A percentile compares a stretch with the other conserved stretches of the same genome.
These are phyloP conservation scores for Clavulina sp. DNA, from an alignment of 768 basidiomycete genomes.

Conservation along the genomic window DNA sequence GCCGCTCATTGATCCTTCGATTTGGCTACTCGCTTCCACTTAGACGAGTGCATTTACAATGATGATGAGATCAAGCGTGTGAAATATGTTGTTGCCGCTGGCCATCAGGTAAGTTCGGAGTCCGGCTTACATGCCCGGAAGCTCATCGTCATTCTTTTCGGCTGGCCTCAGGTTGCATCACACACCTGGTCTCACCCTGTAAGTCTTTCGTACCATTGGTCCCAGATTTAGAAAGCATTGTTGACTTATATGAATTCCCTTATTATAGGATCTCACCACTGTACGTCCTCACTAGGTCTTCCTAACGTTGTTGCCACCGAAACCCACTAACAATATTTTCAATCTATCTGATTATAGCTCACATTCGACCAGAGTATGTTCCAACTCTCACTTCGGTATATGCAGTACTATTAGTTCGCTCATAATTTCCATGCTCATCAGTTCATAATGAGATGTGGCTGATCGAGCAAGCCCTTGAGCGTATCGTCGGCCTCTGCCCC, in stretches of 20 bases:
- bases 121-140: conserved; percentile 1
- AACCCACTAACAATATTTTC: not conserved
- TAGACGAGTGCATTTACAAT: conserved; percentile 11
- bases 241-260: not conserved
- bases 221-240: not conserved
- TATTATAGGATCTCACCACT: not conserved
- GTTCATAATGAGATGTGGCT: conserved; percentile 3
- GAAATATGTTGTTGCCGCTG: not conserved
- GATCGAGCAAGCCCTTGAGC: conserved; percentile 2
- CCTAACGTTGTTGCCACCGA: not conserved
- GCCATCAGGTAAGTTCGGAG: not conserved
- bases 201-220: not conserved
- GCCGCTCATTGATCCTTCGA: not conserved
- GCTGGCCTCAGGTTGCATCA: not conserved
- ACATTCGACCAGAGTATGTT: not conserved
- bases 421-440: not conserved
- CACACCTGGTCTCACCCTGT: conserved; percentile 7
- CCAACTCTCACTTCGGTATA: not conserved
- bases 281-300: no score
- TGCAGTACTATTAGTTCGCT: not conserved
- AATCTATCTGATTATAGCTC: not conserved
- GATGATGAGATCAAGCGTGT: conserved; percentile 7
- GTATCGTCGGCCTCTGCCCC: conserved; percentile 7
- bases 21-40: not conserved
- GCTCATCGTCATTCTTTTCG: conserved; percentile 6